Percentiles rank a stretch among this genome's conserved stretches.
phyloP scores from a whole-genome alignment of 1,284 basidiomycete species.

The Ustilago shanxiensis region DNA sequence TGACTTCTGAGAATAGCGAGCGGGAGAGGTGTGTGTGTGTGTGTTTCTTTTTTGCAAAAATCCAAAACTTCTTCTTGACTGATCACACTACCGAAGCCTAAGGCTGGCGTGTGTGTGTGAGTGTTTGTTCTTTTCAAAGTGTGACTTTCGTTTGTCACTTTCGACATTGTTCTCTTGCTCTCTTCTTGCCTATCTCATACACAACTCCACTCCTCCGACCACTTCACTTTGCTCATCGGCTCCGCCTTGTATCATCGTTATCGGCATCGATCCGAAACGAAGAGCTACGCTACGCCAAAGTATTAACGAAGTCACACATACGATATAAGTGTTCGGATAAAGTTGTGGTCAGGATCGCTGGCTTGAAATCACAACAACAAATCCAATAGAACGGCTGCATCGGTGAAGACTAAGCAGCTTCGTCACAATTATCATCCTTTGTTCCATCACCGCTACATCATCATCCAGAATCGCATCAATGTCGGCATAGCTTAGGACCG shows the following conservation, averaged over 20 bases:
- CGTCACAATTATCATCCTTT: not conserved
- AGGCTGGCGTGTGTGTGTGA: not conserved
- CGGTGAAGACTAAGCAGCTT: not conserved
- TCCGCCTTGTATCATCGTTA: no score
- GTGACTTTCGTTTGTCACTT: not conserved
- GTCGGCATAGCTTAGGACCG: not conserved
- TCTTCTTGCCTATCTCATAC: no score
- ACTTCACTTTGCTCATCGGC: no score
- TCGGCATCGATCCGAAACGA: not conserved
- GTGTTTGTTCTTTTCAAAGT: not conserved
- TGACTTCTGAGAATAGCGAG: constrained; percentile 12
- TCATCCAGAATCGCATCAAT: not conserved
- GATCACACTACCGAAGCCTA: constrained; percentile 21
- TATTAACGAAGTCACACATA: no score
- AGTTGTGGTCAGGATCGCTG: not conserved
- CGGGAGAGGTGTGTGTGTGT: constrained; percentile 4
- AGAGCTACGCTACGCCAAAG: not conserved
- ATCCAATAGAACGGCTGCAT: not conserved
- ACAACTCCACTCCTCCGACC: no score
- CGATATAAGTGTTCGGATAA: not conserved
- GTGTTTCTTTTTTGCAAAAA: constrained; percentile 8
- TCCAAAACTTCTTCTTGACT: constrained; percentile 23
- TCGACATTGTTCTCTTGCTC: no score
- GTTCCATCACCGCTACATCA: not conserved
- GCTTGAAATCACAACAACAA: not conserved